A percentile compares a stretch with the other conserved stretches of the same genome.
These are phyloP conservation scores for Stagonosporopsis rhizophila DNA, from an alignment of 2,329 filamentous ascomycete species.

Conservation along the genomic window DNA sequence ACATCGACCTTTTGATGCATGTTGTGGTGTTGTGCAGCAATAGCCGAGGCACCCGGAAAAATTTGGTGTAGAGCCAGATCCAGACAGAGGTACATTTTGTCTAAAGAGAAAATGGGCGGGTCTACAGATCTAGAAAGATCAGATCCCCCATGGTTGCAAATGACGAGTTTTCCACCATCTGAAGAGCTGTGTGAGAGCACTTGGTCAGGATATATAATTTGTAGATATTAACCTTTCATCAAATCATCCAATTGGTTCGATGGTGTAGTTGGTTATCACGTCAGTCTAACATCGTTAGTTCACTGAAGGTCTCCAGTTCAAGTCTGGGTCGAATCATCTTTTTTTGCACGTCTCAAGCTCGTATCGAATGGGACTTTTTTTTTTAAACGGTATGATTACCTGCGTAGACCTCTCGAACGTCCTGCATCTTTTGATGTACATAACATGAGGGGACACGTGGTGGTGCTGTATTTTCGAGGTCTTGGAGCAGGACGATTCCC, in stretches of 20 bases:
- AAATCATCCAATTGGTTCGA: constrained; percentile 50
- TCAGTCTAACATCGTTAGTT: constrained; percentile 51
- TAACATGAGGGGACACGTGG: no score
- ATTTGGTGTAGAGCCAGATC: not conserved
- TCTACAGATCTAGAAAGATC: no score
- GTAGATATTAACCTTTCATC: constrained; percentile 52
- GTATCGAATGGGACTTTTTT: no score
- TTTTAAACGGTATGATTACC: no score
- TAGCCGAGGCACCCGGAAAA: not conserved
- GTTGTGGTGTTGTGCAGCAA: not conserved
- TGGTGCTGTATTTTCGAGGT: no score
- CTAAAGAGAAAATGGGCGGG: not conserved
- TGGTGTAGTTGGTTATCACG: constrained; percentile 57
- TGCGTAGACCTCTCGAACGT: no score
- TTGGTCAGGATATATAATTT: not conserved
- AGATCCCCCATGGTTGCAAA: no score
- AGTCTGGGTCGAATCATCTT: constrained; percentile 25
- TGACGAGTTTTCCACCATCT: no score
- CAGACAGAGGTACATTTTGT: not conserved
- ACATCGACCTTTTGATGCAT: no score
- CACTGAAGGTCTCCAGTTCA: constrained; percentile 29
- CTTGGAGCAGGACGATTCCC: no score
- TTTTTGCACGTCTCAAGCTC: not conserved
- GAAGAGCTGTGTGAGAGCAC: no score
- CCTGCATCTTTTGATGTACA: no score